These are phyloP conservation scores for Esteya vermicola DNA, from an alignment of 2,329 filamentous ascomycete genomes.

Conservation along the genomic window DNA sequence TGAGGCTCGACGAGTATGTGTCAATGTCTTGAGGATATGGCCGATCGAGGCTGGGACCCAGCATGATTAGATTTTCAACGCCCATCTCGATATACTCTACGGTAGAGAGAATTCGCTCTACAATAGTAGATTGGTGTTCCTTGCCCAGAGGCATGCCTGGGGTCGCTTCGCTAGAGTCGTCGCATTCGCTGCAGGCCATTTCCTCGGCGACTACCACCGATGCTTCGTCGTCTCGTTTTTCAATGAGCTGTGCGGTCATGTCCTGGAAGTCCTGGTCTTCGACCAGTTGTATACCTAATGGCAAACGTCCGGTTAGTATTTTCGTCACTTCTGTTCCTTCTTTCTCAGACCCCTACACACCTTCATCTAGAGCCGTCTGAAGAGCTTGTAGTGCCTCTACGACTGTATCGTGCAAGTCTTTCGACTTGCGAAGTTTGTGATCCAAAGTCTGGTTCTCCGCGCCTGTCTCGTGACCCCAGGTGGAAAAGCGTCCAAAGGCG, in stretches of 20 bases:
- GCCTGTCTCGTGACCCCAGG: conserved; percentile 9
- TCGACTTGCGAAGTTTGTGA: conserved; percentile 8
- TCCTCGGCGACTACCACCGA: not conserved
- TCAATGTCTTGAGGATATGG: conserved; percentile 9
- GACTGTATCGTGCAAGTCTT: conserved; percentile 6
- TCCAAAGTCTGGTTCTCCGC: conserved; percentile 8
- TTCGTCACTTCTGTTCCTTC: not conserved
- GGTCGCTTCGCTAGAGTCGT: too few species aligned
- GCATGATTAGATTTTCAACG: conserved; percentile 7
- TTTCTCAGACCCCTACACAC: not conserved
- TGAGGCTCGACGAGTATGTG: conserved; percentile 5
- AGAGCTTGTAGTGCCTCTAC: conserved; percentile 3
- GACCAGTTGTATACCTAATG: conserved; percentile 3
- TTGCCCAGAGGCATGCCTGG: too few species aligned
- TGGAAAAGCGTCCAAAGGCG: conserved; percentile 4
- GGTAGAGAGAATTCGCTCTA: not conserved
- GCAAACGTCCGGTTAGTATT: not conserved
- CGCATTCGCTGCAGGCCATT: not conserved
- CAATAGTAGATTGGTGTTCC: too few species aligned
- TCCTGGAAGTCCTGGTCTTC: conserved; percentile 4
- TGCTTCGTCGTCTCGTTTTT: not conserved
- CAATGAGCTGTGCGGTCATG: not conserved
- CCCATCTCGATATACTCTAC: conserved; percentile 2
- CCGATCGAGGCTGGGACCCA: conserved; percentile 7
- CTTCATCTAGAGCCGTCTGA: conserved; percentile 6